Evolutionary conservation across 2,329 filamentous ascomycete genomes (phyloP), one percentile per base, ranked within the genome.

Genomic region (Clarireedia sp.): DNA sequence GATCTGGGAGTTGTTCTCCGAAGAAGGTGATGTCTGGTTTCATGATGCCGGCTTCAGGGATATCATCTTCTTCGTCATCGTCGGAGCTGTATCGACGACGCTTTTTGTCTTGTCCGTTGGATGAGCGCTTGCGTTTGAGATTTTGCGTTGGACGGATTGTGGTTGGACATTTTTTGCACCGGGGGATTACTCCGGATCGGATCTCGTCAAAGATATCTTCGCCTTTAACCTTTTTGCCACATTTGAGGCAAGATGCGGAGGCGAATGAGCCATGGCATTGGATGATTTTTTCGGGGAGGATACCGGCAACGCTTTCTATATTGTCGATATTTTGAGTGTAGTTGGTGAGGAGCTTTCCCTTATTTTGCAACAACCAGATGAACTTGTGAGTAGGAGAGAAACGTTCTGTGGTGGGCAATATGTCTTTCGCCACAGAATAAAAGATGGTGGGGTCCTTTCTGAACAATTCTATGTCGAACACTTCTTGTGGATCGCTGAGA

Each of bases 291-390:
- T 89, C 85, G 1, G 82, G 79, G 21, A 77, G 73, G 58, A 99
- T 89, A 21, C 94, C 94, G 0, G 92, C 92, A 66, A 88, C 85
- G 59, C 85, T 81, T 71, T 99, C 92, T 51, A 96, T 83, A 64
- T 96, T 96, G 75, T 99, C 94, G 67, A 99, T 97, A 71, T 99
- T 99, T 70, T 99, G 94, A 0, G 94, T 95, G 74, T 96, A 99
- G 73, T 97, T 96, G 43, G 91, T 97, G 57, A 96, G 80, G 6
- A 99, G 80, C 71, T 96, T 96, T 62, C 82, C 84, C 70, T 90
- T 87, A 63, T 92, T 80, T 71, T 99, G 89, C 37, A 99, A 80
- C 64, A 96, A 78, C 36, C 85, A 83, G 67, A 99, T 95, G 74
- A 99, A 99, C 52, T 87, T 85, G 75, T 99, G 94, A 0, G 94